Evolutionary conservation across 257 asterid genomes (phyloP), one percentile per base, ranked within the genome.

Genomic region (Paulownia fortunei): DNA sequence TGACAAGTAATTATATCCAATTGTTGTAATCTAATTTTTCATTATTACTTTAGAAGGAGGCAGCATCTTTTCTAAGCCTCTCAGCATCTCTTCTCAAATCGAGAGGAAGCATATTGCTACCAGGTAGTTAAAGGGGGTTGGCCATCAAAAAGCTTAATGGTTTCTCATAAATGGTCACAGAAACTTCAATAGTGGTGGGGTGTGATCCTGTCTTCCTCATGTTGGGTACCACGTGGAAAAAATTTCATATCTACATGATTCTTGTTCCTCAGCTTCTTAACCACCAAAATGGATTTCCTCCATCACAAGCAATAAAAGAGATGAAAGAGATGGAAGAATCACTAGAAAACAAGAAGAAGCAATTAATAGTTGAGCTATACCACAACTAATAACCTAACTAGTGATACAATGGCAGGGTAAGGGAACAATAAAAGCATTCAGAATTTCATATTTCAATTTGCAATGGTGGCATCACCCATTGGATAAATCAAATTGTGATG

Each of bases 211-310:
- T 11, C 41, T 60, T 61, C 62, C 71, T 47, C 65, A 65, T 76
- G 49, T 73, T 26, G 47, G n/a, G 41, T 26, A 16, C 39, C 18
- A 16, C 21, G 61, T 30, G 52, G 76, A 66, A 46, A 24, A 47
- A 13, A 42, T 23, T 21, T 37, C 44, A 65, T 34, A 23, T 47
- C 42, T 60, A 51, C 39, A 42, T 8, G 32, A 52, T 74, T 52
- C 67, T 80, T 72, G 74, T 39, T 76, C 44, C 76, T 72, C 58
- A 75, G 69, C 54, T 64, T 74, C 68, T 83, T 64, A 42, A 76
- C 41, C 42, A 54, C 69, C 61, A 42, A 60, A 78, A 42, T 8
- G 65, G 70, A 26, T 65, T 64, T 9, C 39, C 72, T 62, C 24
- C 27, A 55, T 77, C 69, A 65, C 16, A 65, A 21, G 44, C 73